phyloP scores from a whole-genome alignment of 352 stramenopile species.

The Phytophthora sp. region DNA sequence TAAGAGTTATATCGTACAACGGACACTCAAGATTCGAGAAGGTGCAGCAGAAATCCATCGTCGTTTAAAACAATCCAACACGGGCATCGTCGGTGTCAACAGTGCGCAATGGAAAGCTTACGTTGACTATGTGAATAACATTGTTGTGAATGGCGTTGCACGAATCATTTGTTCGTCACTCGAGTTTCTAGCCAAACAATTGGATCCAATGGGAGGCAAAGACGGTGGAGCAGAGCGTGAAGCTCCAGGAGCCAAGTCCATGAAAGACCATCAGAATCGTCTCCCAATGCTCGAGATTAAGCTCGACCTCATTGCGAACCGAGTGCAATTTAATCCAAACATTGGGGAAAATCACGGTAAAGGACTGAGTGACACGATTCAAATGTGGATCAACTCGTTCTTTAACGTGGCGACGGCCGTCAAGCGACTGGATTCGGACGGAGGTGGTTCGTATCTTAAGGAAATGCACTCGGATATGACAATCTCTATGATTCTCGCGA shows the following conservation, averaged over 20 bases:
- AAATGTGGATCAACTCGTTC: constrained; percentile 97
- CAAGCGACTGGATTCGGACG: constrained; percentile 94
- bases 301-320: constrained; percentile 92
- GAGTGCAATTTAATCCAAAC: constrained; percentile 88
- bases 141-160: constrained; percentile 95
- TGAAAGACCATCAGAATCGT: constrained; percentile 43
- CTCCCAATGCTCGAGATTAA: constrained; percentile 98
- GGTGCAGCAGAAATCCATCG: constrained; percentile 95
- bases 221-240: constrained; percentile 39
- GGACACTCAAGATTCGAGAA: constrained; percentile 96
- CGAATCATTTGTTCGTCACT: constrained; percentile 85
- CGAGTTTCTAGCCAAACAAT: constrained; percentile 94
- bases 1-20: constrained; percentile 92
- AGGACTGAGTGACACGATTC: constrained; percentile 94
- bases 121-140: constrained; percentile 98
- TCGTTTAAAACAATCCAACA: constrained; percentile 96
- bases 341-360: constrained; percentile 93
- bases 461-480: constrained; percentile 97
- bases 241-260: constrained; percentile 43
- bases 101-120: constrained; percentile 97
- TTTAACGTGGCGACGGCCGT: constrained; percentile 96
- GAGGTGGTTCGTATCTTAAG: constrained; percentile 96
- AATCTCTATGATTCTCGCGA: constrained; percentile 94
- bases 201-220: constrained; percentile 84
- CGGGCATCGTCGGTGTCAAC: constrained; percentile 93